Conservation (phyloP, 2,329 filamentous ascomycete species). For the Trichoderma pleuroti region DNA sequence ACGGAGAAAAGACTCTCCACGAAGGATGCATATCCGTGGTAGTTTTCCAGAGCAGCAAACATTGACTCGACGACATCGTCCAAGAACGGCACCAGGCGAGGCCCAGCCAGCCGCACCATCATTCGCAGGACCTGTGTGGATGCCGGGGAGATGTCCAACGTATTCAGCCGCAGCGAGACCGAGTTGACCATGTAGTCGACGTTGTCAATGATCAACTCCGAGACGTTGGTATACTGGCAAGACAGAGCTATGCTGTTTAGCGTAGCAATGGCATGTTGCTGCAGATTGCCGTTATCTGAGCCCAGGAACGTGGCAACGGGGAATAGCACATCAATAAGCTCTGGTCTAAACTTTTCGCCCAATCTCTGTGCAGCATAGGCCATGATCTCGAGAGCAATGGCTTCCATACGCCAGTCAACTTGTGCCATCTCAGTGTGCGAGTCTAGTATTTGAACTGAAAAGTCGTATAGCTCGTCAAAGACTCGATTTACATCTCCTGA, state of each 20-base stretch:
- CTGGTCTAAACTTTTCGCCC: constrained; percentile 67
- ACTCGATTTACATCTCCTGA: constrained; percentile 44
- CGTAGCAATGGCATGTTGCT: constrained; percentile 76
- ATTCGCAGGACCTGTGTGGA: constrained; percentile 87
- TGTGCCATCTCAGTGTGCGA: constrained; percentile 48
- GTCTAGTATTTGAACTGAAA: constrained; percentile 61
- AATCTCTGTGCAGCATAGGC: constrained; percentile 70
- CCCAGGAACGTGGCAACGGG: constrained; percentile 87
- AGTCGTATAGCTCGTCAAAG: constrained; percentile 65
- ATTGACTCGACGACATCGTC: constrained; percentile 90
- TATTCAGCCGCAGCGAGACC: constrained; percentile 81
- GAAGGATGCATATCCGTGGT: constrained; percentile 84
- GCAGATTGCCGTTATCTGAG: constrained; percentile 62
- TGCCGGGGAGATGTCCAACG: constrained; percentile 86
- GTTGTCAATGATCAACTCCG: constrained; percentile 80
- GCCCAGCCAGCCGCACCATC: constrained; percentile 87
- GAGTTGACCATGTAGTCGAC: constrained; percentile 97
- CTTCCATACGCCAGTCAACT: constrained; percentile 68
- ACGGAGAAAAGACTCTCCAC: constrained; percentile 84
- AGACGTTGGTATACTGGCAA: constrained; percentile 71
- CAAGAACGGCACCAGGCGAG: constrained; percentile 76
- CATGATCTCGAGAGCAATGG: constrained; percentile 76
- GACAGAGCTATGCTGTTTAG: constrained; percentile 74
- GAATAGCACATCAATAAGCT: constrained; percentile 88
- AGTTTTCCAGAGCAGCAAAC: constrained; percentile 89